phyloP scores from a whole-genome alignment of 768 basidiomycete species.

The Mycena amicta region DNA sequence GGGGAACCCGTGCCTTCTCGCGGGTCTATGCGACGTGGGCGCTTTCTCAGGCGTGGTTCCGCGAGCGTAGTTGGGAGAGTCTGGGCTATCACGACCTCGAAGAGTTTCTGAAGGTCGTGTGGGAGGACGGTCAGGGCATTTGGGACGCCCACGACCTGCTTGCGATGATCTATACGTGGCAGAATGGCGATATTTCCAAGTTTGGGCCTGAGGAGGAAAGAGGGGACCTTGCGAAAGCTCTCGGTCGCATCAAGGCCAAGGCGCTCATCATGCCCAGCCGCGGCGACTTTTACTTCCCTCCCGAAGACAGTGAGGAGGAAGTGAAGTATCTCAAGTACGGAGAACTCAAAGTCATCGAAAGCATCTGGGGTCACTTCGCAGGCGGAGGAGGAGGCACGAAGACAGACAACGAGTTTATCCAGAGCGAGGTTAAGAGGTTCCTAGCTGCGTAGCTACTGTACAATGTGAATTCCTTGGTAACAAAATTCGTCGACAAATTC shows the following conservation, averaged over 20 bases:
- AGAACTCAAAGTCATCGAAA: constrained; percentile 18
- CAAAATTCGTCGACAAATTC: too few relatives aligned
- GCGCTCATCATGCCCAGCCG: constrained; percentile 20
- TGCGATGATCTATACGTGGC: constrained; percentile 14
- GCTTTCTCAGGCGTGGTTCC: constrained; percentile 22
- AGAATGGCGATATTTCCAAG: constrained; percentile 17
- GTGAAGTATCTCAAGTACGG: constrained; percentile 17
- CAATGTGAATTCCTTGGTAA: too few relatives aligned
- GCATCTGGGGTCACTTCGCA: constrained; percentile 22
- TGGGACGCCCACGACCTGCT: constrained; percentile 23
- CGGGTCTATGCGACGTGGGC: constrained; percentile 23
- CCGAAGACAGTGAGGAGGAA: constrained; percentile 19
- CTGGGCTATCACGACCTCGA: constrained; percentile 13
- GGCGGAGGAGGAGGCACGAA: constrained; percentile 18
- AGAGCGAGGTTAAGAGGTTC: constrained; percentile 11
- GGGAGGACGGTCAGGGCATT: constrained; percentile 12
- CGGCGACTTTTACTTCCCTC: constrained; percentile 21
- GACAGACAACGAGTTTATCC: constrained; percentile 17
- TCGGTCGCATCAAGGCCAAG: constrained; percentile 16
- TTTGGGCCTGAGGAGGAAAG: constrained; percentile 15
- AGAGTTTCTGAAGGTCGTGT: constrained; percentile 7
- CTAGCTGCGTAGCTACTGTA: not conserved
- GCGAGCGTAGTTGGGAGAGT: constrained; percentile 16
- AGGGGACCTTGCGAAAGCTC: constrained; percentile 16
- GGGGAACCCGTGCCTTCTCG: constrained; percentile 19